Evolutionary conservation across 192 early-diverging fungal species (phyloP).

Genomic region (Coemansia aciculifera): DNA sequence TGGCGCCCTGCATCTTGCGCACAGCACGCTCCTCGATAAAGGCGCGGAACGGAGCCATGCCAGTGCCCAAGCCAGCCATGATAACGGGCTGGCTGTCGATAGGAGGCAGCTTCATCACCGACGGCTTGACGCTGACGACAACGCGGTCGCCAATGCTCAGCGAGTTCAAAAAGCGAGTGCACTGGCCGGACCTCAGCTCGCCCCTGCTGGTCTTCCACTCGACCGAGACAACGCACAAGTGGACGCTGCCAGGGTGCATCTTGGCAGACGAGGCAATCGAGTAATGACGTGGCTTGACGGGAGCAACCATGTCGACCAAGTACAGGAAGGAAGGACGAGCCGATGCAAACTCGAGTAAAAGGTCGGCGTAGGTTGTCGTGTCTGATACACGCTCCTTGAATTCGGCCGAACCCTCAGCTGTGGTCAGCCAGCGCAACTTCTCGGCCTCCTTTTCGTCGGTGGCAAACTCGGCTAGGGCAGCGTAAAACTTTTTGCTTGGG

Average conservation of each 20-base stretch:
- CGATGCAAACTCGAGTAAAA: conserved; percentile 83
- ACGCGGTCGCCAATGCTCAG: conserved; percentile 69
- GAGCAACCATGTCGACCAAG: conserved; percentile 72
- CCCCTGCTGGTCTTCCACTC: conserved; percentile 78
- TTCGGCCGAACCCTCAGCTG: conserved; percentile 70
- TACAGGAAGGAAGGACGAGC: conserved; percentile 72
- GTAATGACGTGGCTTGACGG: conserved; percentile 96
- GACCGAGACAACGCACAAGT: conserved; percentile 89
- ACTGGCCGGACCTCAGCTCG: conserved; percentile 78
- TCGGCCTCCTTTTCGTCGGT: conserved; percentile 67
- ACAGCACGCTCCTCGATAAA: conserved; percentile 93
- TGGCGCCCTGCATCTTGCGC: conserved; percentile 69
- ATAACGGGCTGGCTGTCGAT: conserved; percentile 82
- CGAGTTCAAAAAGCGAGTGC: conserved; percentile 81
- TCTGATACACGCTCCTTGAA: conserved; percentile 82
- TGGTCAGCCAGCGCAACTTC: conserved; percentile 65
- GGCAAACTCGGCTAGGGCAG: conserved; percentile 71
- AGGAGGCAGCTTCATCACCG: conserved; percentile 93
- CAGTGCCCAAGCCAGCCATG: conserved; percentile 96
- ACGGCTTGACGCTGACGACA: conserved; percentile 91
- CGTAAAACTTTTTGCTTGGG: conserved; percentile 93
- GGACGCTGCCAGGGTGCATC: conserved; percentile 86
- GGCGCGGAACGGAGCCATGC: conserved; percentile 98
- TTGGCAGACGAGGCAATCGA: conserved; percentile 93
- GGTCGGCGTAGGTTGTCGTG: conserved; percentile 82